Evolutionary conservation across 2,329 filamentous ascomycete genomes (phyloP).

Genomic region (Neurospora sp.): DNA sequence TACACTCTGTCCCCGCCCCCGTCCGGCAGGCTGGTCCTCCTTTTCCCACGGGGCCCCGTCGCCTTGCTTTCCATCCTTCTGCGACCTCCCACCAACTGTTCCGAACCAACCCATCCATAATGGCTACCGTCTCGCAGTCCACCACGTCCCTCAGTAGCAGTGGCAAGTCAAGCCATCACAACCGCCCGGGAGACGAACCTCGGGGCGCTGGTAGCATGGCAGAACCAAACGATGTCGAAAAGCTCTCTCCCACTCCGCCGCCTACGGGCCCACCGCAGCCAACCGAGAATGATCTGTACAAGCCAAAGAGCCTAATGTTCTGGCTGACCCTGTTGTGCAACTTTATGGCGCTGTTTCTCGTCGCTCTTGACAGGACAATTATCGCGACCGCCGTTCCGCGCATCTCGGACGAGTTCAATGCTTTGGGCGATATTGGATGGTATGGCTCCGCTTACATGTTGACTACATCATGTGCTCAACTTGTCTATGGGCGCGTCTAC

Average conservation of each 20-base stretch:
- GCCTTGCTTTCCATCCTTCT: conserved; percentile 1
- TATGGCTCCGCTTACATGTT: conserved; percentile 53
- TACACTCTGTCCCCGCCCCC: not conserved
- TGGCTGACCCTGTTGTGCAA: conserved; percentile 45
- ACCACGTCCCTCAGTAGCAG: conserved; percentile 12
- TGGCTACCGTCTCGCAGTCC: conserved; percentile 14
- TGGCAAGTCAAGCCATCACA: conserved; percentile 8
- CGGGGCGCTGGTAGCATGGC: conserved; percentile 1
- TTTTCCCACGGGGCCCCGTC: not conserved
- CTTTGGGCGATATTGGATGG: conserved; percentile 52
- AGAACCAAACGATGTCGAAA: conserved; percentile 18
- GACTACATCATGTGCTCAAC: conserved; percentile 45
- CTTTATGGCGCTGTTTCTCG: conserved; percentile 45
- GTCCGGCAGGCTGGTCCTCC: conserved; percentile 1
- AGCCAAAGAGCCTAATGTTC: conserved; percentile 43
- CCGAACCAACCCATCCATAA: conserved; percentile 7
- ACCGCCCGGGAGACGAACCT: conserved; percentile 6
- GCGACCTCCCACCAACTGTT: conserved; percentile 1
- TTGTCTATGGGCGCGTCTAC: conserved; percentile 44
- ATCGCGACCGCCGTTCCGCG: conserved; percentile 43
- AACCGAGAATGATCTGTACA: conserved; percentile 30
- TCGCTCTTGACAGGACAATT: conserved; percentile 49
- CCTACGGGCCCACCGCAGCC: conserved; percentile 15
- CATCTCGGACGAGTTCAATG: conserved; percentile 47
- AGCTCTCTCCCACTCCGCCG: conserved; percentile 11